Conservation (phyloP, 176 grass and related monocot species). For the Tillandsia fasciculata region DNA sequence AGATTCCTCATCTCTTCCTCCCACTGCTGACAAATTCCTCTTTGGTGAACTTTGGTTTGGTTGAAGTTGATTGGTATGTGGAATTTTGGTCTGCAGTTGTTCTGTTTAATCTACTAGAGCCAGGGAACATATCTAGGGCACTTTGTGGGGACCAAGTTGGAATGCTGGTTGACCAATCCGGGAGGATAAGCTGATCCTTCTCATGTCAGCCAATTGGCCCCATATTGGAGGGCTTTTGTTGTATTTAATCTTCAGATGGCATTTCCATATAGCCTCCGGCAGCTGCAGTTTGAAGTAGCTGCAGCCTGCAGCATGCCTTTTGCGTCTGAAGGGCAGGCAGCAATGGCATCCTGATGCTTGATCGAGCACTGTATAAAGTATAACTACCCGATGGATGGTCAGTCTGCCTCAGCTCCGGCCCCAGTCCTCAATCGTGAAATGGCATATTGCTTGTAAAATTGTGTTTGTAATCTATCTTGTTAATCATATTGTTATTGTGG, state of each 20-base stretch:
- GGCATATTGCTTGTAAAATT: background rate
- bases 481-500: background rate
- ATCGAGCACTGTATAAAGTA: background rate
- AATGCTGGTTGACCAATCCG: conserved; percentile 77
- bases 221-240: background rate
- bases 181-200: conserved; percentile 47
- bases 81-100: conserved; percentile 47
- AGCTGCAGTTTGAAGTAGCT: too few species aligned
- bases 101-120: conserved; percentile 81
- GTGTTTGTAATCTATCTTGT: background rate
- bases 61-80: too few species aligned
- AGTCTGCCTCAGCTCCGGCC: background rate
- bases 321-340: background rate
- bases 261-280: too few species aligned
- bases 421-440: background rate
- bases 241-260: background rate
- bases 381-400: background rate
- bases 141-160: conserved; percentile 84
- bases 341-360: background rate
- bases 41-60: background rate
- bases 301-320: too few species aligned
- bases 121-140: conserved; percentile 77
- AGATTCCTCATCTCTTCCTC: conserved; percentile 4
- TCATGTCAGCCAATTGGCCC: background rate
- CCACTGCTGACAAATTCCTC: background rate